phyloP scores from a whole-genome alignment of 2,329 filamentous ascomycete genomes.

The Penicillium sp. region DNA sequence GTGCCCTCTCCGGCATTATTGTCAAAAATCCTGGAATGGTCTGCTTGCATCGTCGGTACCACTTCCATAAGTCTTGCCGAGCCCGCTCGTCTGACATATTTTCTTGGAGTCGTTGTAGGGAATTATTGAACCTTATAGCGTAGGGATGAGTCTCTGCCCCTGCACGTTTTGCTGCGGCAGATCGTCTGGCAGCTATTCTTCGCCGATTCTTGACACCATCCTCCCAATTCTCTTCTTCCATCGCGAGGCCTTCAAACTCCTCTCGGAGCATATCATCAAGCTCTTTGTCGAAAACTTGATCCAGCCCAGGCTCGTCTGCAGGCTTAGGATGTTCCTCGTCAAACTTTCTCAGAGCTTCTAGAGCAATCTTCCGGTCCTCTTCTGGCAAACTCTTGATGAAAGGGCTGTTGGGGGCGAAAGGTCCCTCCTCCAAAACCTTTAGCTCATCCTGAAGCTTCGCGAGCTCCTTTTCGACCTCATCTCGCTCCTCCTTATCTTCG shows the following conservation, averaged over 20 bases:
- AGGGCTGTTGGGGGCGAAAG: slow-evolving; percentile 37
- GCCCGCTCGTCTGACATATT: slow-evolving; percentile 25
- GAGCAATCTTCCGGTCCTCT: slow-evolving; percentile 34
- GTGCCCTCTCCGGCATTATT: slow-evolving; percentile 52
- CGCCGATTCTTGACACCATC: slow-evolving; percentile 17
- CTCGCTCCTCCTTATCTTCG: slow-evolving; percentile 31
- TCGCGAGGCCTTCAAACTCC: slow-evolving; percentile 31
- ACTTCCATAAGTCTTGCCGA: slow-evolving; percentile 41
- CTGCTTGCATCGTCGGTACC: slow-evolving; percentile 44
- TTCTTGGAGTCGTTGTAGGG: slow-evolving; percentile 25
- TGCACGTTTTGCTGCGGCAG: slow-evolving; percentile 28
- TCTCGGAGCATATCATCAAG: slow-evolving; percentile 35
- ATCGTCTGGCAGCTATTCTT: slow-evolving; percentile 13
- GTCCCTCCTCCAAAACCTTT: slow-evolving; percentile 34
- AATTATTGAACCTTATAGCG: slow-evolving; percentile 34
- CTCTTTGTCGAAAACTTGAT: slow-evolving; percentile 36
- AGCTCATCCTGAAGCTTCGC: slow-evolving; percentile 36
- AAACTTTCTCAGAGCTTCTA: slow-evolving; percentile 37
- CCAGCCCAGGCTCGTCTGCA: slow-evolving; percentile 21
- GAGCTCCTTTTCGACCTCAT: slow-evolving; percentile 33
- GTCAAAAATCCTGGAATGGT: slow-evolving; percentile 42
- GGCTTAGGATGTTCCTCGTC: slow-evolving; percentile 30
- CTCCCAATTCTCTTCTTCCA: slow-evolving; percentile 33
- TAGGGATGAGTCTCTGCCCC: slow-evolving; percentile 34
- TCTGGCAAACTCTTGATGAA: slow-evolving; percentile 39